Evolutionary conservation across 192 early-diverging fungal species (phyloP).

Genomic region (Backusella luteola): DNA sequence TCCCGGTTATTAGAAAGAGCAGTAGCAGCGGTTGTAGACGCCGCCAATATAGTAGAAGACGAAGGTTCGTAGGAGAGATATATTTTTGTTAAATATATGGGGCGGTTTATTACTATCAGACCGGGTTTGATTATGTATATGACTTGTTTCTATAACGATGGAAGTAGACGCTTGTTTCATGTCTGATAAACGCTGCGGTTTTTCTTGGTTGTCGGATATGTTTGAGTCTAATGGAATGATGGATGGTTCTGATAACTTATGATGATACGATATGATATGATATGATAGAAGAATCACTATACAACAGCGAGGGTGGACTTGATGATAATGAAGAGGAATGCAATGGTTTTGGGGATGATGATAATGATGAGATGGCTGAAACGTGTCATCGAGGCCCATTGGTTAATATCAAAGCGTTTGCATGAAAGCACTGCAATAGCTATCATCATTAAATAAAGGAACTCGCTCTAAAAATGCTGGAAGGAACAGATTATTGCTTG

Average conservation of each 20-base stretch:
- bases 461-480: constrained; percentile 14
- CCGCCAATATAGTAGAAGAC: constrained; percentile 4
- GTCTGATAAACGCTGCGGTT: neutral
- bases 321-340: neutral
- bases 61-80: neutral
- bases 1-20: neutral
- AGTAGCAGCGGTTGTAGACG: constrained; percentile 6
- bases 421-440: neutral
- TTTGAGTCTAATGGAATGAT: neutral
- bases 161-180: neutral
- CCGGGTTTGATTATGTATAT: neutral
- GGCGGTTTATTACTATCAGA: neutral
- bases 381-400: neutral
- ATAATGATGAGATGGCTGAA: neutral
- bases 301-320: neutral
- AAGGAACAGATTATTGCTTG: neutral
- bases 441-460: neutral
- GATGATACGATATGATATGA: neutral
- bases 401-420: neutral
- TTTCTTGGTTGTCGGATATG: neutral
- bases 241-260: neutral
- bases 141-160: neutral
- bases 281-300: neutral
- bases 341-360: neutral
- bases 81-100: neutral